Conservation (phyloP, 805 yeast genomes). For the Candida ipomoeae region DNA sequence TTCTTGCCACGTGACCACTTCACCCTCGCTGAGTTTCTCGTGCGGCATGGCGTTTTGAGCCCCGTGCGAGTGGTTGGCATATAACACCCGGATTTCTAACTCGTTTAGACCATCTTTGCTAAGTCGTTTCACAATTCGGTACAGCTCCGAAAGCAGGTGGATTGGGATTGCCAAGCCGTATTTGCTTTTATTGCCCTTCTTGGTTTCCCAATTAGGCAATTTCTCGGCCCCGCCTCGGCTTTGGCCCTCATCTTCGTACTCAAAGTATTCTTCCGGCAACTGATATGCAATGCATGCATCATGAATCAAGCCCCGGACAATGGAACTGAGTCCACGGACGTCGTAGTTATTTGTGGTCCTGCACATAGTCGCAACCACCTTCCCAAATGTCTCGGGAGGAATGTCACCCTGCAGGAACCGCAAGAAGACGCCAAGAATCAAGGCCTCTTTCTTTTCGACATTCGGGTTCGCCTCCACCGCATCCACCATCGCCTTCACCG, state of each 20-base stretch:
- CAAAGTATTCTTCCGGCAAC: slow-evolving; percentile 5
- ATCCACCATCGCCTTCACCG: slow-evolving; percentile 10
- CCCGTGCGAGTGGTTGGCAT: not conserved
- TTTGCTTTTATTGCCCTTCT: not conserved
- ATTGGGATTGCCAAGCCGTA: slow-evolving; percentile 5
- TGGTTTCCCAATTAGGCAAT: not conserved
- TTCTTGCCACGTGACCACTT: not conserved
- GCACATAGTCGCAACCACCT: slow-evolving; percentile 8
- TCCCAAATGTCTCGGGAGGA: slow-evolving; percentile 13
- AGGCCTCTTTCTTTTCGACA: slow-evolving; percentile 3
- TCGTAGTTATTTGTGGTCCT: slow-evolving; percentile 5
- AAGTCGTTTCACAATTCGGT: slow-evolving; percentile 15
- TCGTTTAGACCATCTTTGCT: slow-evolving; percentile 7
- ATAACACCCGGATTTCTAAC: slow-evolving; percentile 12
- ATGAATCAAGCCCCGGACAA: slow-evolving; percentile 14
- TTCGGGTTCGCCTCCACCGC: slow-evolving; percentile 10
- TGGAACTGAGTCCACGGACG: not conserved
- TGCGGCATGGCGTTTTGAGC: slow-evolving; percentile 1
- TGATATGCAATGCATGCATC: slow-evolving; percentile 12
- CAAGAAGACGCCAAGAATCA: slow-evolving; percentile 5
- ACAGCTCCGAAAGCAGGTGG: slow-evolving; percentile 11
- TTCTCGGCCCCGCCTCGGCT: not conserved
- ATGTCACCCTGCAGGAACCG: not conserved
- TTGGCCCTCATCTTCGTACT: not conserved
- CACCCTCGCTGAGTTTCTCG: not conserved